Percentiles rank a stretch among this genome's conserved stretches.
phyloP scores from a whole-genome alignment of 495 filamentous ascomycete genomes.

The Bryoglossum gracile region DNA sequence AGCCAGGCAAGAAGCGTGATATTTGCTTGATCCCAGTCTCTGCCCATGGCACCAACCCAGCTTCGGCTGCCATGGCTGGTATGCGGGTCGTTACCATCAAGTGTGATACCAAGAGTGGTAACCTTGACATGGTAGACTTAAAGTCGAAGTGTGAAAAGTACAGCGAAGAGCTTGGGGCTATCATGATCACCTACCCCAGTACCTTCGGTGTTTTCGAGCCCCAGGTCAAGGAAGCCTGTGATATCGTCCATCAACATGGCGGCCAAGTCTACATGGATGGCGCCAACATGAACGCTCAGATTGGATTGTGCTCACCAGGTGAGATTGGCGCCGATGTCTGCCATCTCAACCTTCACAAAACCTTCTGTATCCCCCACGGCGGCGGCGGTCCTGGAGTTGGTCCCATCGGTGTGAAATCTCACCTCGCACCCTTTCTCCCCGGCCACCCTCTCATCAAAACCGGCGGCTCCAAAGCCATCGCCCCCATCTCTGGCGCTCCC shows the following conservation, averaged over 20 bases:
- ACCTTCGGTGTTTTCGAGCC: conserved; percentile 97
- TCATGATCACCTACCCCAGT: conserved; percentile 98
- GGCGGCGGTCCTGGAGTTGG: conserved; percentile 94
- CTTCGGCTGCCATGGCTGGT: conserved; percentile 93
- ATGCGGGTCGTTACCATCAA: conserved; percentile 95
- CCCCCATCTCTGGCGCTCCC: conserved; percentile 78
- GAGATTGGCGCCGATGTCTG: conserved; percentile 98
- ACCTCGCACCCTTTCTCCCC: conserved; percentile 74
- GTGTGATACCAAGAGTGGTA: conserved; percentile 81
- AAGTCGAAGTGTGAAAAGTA: conserved; percentile 84
- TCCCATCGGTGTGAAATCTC: conserved; percentile 85
- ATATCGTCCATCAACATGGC: conserved; percentile 79
- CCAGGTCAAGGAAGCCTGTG: conserved; percentile 75
- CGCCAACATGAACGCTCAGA: conserved; percentile 98
- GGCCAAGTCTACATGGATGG: conserved; percentile 99
- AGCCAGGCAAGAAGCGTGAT: conserved; percentile 62
- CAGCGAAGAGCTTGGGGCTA: conserved; percentile 77
- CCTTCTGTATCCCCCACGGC: conserved; percentile 97
- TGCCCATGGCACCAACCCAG: conserved; percentile 95
- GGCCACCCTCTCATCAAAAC: conserved; percentile 58
- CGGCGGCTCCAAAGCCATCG: conserved; percentile 54
- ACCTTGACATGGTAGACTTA: conserved; percentile 82
- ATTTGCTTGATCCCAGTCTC: conserved; percentile 96
- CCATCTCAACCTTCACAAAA: conserved; percentile 98
- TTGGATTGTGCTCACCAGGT: conserved; percentile 92